Base-by-base conservation (phyloP, 768 basidiomycete species). In the Lactarius evosmus region DNA sequence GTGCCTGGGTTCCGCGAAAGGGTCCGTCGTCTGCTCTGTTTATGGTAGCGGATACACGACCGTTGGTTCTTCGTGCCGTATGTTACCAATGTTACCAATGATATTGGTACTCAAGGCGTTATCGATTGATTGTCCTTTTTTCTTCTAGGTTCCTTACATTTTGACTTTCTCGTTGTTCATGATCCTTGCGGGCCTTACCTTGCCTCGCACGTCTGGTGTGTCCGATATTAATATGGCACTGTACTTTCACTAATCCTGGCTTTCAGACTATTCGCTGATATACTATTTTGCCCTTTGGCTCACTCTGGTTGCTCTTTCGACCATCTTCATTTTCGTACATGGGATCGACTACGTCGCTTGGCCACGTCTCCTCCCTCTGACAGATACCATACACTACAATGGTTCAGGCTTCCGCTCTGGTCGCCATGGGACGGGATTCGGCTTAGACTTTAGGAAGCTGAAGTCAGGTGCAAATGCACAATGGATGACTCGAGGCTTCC, bases 261-360 rank as follows among this genome's bases (percentile, higher is more conserved):
- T 49, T 50, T 19, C 71, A 95, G 94, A 91, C 68, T 90, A 92
- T 67, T 93, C 93, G 14, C 82, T 95, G 44, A 77, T 85, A 65
- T 95, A 91, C 72, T 94, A 94, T 75, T 88, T 91, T 75, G 71
- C 89, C 70, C 78, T 97, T 46, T 95, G 95, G 90, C 79, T 91
- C 70, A 69, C 80, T 34, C 72, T 95, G 50, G 76, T 92, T 51
- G 72, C 80, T 36, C 67, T 85, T 57, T 80, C 93, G 14, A 75
- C 88, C 62, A 69, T 78, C 51, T 95, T 91, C 76, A 93, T 98
- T 67, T 67, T 87, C 70, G 74, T 83, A n/a, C 83, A 96, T 74
- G 96, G 95, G 40, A 86, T 95, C 67, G 91, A 94, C 66, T 99
- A 97, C 72, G 96, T 99, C 60, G 84, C 90, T 17, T 98, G 95